Conservation (phyloP, 805 yeast genomes). For the Suhomyces pyralidae region DNA sequence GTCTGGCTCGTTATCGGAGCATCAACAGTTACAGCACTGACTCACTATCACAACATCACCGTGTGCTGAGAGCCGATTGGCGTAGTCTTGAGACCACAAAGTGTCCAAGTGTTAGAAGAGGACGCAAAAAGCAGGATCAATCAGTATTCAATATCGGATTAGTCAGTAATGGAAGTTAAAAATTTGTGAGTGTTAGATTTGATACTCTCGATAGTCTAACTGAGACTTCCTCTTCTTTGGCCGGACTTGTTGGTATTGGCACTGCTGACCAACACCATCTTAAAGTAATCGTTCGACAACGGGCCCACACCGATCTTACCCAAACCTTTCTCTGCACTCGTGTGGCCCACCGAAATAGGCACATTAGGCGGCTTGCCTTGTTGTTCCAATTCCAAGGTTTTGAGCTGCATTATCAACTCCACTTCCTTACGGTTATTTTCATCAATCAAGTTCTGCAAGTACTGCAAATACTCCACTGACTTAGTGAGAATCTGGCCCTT, state of each 20-base stretch:
- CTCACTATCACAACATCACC: not conserved
- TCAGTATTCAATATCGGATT: not conserved
- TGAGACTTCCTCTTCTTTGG: not conserved
- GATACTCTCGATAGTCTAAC: not conserved
- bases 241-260: conserved; percentile 7
- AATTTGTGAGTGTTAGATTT: not conserved
- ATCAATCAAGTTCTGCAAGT: conserved; percentile 70
- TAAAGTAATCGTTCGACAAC: conserved; percentile 44
- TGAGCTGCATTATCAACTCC: conserved; percentile 60
- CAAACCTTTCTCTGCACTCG: conserved; percentile 77
- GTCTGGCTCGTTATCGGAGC: no score
- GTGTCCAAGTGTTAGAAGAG: not conserved
- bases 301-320: conserved; percentile 85
- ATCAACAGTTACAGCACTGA: not conserved
- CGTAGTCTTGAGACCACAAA: not conserved
- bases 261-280: conserved; percentile 11
- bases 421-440: conserved; percentile 76
- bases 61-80: not conserved
- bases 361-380: conserved; percentile 39
- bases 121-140: not conserved
- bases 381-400: conserved; percentile 49
- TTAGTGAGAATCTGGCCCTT: conserved; percentile 78
- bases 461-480: conserved; percentile 68
- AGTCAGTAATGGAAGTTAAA: not conserved
- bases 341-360: conserved; percentile 44